These are phyloP conservation scores for Quercus phellos DNA, from an alignment of 331 rosid species.

Conservation along the genomic window DNA sequence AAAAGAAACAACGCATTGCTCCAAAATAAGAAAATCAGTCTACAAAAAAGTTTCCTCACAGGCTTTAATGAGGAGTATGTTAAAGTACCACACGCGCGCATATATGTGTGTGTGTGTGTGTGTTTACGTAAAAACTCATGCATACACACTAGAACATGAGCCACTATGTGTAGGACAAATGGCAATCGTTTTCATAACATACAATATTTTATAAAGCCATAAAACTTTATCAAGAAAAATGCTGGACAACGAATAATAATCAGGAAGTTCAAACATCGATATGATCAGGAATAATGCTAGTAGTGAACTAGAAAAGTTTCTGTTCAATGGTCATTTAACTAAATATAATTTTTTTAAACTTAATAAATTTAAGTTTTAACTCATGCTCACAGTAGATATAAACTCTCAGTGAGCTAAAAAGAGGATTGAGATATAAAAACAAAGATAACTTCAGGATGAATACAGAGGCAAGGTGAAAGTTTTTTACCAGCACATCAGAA, in stretches of 20 bases:
- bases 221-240: neutral
- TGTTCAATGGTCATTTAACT: neutral
- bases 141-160: neutral
- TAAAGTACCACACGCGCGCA: neutral
- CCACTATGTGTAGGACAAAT: neutral
- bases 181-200: neutral
- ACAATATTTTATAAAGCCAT: neutral
- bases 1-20: conserved; percentile 12
- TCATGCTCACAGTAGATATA: neutral
- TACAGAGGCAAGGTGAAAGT: conserved; percentile 13
- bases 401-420: neutral
- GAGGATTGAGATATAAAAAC: neutral
- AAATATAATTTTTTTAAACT: neutral
- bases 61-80: neutral
- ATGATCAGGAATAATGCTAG: neutral
- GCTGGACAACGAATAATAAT: neutral
- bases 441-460: neutral
- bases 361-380: neutral
- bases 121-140: neutral
- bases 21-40: neutral
- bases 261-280: neutral
- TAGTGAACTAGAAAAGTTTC: neutral
- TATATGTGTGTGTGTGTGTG: too few species aligned
- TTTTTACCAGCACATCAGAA: conserved; percentile 69
- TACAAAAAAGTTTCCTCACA: neutral